Conservation (phyloP, 2,329 filamentous ascomycete genomes). For the Fusarium piperis region DNA sequence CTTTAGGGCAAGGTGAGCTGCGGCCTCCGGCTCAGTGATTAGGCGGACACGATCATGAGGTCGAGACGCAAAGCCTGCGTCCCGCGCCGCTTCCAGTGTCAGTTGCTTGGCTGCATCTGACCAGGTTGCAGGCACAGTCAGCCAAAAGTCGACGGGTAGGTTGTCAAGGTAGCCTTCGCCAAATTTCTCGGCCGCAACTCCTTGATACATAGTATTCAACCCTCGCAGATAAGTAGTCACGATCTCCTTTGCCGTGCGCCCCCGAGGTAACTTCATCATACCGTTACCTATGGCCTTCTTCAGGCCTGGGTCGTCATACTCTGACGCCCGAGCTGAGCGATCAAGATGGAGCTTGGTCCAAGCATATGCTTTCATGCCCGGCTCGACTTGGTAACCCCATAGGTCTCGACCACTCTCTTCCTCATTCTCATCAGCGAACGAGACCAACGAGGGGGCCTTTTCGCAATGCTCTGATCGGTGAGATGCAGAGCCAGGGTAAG, state of each 20-base stretch:
- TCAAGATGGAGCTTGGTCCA: neutral
- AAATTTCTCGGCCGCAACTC: neutral
- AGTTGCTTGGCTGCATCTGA: neutral
- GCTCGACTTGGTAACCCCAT: neutral
- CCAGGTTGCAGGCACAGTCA: neutral
- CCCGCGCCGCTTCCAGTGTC: neutral
- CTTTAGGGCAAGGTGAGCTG: neutral
- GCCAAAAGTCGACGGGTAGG: neutral
- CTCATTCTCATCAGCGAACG: neutral
- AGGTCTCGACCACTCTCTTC: neutral
- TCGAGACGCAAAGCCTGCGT: neutral
- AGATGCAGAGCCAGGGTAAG: neutral
- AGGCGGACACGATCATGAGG: neutral
- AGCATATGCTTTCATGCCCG: neutral
- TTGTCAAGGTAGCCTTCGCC: neutral
- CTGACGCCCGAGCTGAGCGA: neutral
- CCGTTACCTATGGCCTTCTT: neutral
- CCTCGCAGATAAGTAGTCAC: neutral
- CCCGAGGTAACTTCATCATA: neutral
- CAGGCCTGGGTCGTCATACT: neutral
- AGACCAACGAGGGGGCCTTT: neutral
- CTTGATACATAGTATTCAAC: neutral
- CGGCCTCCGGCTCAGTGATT: neutral
- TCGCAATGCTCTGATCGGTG: neutral
- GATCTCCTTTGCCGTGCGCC: neutral